Evolutionary conservation across 1,284 basidiomycete genomes (phyloP).

Genomic region (Cryptococcus sp.): DNA sequence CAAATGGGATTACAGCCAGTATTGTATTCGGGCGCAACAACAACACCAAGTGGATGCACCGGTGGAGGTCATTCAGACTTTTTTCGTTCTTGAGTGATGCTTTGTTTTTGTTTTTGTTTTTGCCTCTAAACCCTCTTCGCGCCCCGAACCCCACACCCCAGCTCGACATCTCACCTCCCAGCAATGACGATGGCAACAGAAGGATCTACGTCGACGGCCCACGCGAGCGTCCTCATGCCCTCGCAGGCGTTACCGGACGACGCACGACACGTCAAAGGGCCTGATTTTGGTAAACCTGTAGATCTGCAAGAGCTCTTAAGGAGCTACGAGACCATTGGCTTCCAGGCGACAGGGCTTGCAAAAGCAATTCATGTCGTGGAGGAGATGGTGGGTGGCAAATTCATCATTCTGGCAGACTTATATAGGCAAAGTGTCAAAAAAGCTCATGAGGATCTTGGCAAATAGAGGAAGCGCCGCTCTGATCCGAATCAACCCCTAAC

Average conservation of each 20-base stretch:
- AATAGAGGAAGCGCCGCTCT: slow-evolving; percentile 42
- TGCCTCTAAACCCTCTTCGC: too few relatives aligned
- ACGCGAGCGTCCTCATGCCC: slow-evolving; percentile 70
- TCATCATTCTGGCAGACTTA: not conserved
- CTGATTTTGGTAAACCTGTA: slow-evolving; percentile 74
- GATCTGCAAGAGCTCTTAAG: slow-evolving; percentile 72
- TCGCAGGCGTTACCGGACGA: slow-evolving; percentile 75
- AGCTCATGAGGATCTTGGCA: not conserved
- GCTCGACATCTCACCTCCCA: too few relatives aligned
- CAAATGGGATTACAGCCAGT: too few relatives aligned
- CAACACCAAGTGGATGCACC: too few relatives aligned
- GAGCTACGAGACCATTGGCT: slow-evolving; percentile 87
- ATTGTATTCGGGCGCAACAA: too few relatives aligned
- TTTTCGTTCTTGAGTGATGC: too few relatives aligned
- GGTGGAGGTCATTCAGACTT: too few relatives aligned
- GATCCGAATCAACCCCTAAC: slow-evolving; percentile 56
- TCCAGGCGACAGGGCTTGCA: slow-evolving; percentile 89
- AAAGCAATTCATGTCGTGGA: slow-evolving; percentile 66
- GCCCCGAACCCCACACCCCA: too few relatives aligned
- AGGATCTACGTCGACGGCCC: slow-evolving; percentile 35
- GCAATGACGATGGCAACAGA: slow-evolving; percentile 9
- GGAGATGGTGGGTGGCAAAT: slow-evolving; percentile 50
- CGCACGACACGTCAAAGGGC: slow-evolving; percentile 78
- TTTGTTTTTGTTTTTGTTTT: too few relatives aligned
- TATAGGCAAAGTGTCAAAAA: too few relatives aligned